Evolutionary conservation across 495 filamentous ascomycete species (phyloP).

Genomic region (Podospora sp.): DNA sequence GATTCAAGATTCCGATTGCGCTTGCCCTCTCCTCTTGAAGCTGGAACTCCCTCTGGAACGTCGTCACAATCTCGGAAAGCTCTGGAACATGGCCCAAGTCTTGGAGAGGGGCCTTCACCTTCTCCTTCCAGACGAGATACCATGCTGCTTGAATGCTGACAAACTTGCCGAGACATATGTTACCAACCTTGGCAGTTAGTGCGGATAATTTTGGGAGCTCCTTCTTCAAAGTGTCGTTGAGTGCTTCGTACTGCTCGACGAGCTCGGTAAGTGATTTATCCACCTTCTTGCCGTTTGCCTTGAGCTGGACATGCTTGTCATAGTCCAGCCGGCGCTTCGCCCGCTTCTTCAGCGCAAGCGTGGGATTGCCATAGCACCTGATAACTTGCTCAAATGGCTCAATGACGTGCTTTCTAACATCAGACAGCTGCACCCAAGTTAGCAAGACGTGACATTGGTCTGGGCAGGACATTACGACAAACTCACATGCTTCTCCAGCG

Average conservation of each 20-base stretch:
- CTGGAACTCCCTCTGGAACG: constrained; percentile 74
- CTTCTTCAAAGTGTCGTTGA: constrained; percentile 90
- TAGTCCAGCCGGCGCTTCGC: constrained; percentile 88
- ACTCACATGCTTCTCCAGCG: constrained; percentile 85
- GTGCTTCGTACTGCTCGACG: constrained; percentile 80
- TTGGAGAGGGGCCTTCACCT: constrained; percentile 73
- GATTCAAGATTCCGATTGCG: constrained; percentile 53
- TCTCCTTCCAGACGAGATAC: constrained; percentile 77
- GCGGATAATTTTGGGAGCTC: constrained; percentile 85
- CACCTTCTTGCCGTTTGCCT: constrained; percentile 71
- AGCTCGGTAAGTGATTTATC: constrained; percentile 80
- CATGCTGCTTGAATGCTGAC: constrained; percentile 79
- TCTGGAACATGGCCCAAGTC: constrained; percentile 63
- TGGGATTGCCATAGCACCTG: constrained; percentile 76
- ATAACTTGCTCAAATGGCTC: constrained; percentile 84
- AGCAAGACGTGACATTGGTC: constrained; percentile 5
- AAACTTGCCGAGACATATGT: constrained; percentile 77
- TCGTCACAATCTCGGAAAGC: constrained; percentile 64
- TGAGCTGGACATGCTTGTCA: constrained; percentile 62
- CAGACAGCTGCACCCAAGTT: constrained; percentile 57
- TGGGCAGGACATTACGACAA: not conserved
- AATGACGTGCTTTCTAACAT: constrained; percentile 79
- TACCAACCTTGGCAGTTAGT: constrained; percentile 76
- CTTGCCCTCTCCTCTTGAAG: constrained; percentile 57
- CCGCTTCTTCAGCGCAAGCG: constrained; percentile 86